phyloP scores from a whole-genome alignment of 2,329 filamentous ascomycete species.

The Fusarium sp. region DNA sequence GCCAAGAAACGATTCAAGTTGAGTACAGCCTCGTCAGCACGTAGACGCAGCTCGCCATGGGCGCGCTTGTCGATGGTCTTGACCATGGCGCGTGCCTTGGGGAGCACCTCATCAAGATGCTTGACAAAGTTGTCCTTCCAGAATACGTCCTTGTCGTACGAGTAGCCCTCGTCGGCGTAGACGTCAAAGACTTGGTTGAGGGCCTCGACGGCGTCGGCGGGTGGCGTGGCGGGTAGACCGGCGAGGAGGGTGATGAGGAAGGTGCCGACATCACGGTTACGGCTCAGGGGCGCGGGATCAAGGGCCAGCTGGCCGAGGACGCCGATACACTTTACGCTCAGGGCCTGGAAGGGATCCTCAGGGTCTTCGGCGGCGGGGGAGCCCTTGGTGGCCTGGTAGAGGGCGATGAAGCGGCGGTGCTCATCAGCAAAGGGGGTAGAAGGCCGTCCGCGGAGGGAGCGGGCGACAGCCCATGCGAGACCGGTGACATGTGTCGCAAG shows the following conservation, averaged over 20 bases:
- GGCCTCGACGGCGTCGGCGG: slow-evolving; percentile 72
- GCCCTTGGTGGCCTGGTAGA: slow-evolving; percentile 70
- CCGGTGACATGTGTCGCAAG: slow-evolving; percentile 74
- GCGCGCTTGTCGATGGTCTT: slow-evolving; percentile 73
- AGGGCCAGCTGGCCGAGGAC: slow-evolving; percentile 73
- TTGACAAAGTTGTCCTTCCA: slow-evolving; percentile 71
- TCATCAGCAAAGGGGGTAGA: slow-evolving; percentile 65
- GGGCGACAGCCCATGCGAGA: slow-evolving; percentile 74
- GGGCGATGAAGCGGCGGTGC: slow-evolving; percentile 72
- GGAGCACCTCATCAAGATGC: slow-evolving; percentile 66
- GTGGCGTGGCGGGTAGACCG: slow-evolving; percentile 63
- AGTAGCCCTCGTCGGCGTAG: slow-evolving; percentile 70
- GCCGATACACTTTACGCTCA: slow-evolving; percentile 75
- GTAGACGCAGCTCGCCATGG: slow-evolving; percentile 65
- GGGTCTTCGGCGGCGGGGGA: slow-evolving; percentile 42
- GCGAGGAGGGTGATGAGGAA: slow-evolving; percentile 71
- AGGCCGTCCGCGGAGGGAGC: slow-evolving; percentile 62
- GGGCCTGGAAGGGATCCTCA: slow-evolving; percentile 70
- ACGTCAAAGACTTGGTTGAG: slow-evolving; percentile 76
- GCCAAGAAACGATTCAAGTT: slow-evolving; percentile 72
- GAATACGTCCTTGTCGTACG: slow-evolving; percentile 73
- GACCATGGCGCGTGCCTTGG: slow-evolving; percentile 67
- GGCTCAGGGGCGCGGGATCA: slow-evolving; percentile 62
- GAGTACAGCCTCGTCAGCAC: slow-evolving; percentile 70
- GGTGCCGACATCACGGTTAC: slow-evolving; percentile 73